Conservation (phyloP, 2,329 filamentous ascomycete genomes). For the Huntiella abstrusa region DNA sequence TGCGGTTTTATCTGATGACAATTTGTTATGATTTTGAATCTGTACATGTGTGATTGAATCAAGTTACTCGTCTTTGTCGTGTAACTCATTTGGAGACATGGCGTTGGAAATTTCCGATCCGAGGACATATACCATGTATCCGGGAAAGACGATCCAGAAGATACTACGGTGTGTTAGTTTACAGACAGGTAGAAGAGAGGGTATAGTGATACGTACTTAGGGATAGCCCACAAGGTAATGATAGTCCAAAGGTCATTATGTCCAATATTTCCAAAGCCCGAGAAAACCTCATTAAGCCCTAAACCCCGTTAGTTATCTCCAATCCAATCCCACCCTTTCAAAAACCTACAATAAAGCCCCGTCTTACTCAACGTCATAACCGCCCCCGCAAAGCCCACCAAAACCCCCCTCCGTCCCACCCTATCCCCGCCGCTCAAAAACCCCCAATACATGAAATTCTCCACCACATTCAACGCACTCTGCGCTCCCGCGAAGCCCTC, state of each 20-base stretch:
- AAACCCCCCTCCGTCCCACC: slow-evolving; percentile 24
- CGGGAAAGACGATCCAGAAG: slow-evolving; percentile 33
- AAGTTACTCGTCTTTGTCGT: too few relatives aligned
- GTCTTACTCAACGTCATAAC: slow-evolving; percentile 46
- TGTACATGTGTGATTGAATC: too few relatives aligned
- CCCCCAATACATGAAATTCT: slow-evolving; percentile 43
- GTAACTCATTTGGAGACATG: slow-evolving; percentile 14
- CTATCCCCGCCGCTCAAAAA: slow-evolving; percentile 29
- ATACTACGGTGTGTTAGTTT: slow-evolving; percentile 21
- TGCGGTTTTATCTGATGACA: too few relatives aligned
- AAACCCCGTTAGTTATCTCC: background rate
- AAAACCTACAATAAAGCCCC: slow-evolving; percentile 35
- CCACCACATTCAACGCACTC: slow-evolving; percentile 46
- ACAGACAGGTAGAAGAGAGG: background rate
- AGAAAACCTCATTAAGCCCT: slow-evolving; percentile 40
- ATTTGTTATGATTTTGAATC: too few relatives aligned
- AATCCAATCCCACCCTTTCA: background rate
- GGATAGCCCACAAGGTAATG: slow-evolving; percentile 36
- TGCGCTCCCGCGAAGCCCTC: slow-evolving; percentile 69
- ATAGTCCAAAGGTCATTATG: slow-evolving; percentile 30
- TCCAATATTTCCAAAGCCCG: slow-evolving; percentile 36
- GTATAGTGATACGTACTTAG: slow-evolving; percentile 28
- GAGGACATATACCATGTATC: slow-evolving; percentile 31
- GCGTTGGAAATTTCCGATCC: slow-evolving; percentile 30
- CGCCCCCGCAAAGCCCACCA: slow-evolving; percentile 32